phyloP scores from a whole-genome alignment of 73 alveolate genomes.

The Uronychia setigera region DNA sequence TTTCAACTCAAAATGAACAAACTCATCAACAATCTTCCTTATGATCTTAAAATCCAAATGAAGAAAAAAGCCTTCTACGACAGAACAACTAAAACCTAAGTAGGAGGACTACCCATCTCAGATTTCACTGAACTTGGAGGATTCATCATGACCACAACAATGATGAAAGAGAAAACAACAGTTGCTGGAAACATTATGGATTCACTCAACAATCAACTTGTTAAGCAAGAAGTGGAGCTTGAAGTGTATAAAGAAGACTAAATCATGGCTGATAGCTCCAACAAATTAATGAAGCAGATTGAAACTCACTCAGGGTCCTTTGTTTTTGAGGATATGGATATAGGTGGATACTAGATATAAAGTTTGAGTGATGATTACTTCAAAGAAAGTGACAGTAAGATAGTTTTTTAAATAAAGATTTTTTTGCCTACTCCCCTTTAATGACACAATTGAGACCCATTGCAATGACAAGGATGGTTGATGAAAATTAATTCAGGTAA shows the following conservation, averaged over 20 bases:
- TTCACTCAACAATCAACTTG: neutral
- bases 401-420: neutral
- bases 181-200: neutral
- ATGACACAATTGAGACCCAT: neutral
- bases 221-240: neutral
- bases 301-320: conserved; percentile 1
- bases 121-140: conserved; percentile 29
- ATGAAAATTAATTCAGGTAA: neutral
- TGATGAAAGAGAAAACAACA: neutral
- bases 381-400: neutral
- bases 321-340: neutral
- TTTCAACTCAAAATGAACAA: conserved; percentile 23
- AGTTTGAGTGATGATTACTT: neutral
- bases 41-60: conserved; percentile 8
- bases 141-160: neutral
- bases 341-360: neutral
- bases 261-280: neutral
- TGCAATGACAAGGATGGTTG: neutral
- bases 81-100: conserved; percentile 10
- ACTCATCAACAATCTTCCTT: conserved; percentile 23
- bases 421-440: neutral
- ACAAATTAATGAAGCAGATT: neutral
- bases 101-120: conserved; percentile 36
- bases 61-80: conserved; percentile 6
- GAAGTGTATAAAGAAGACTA: neutral